Base-by-base conservation (phyloP, 768 basidiomycete genomes). In the Leccinellum luteum region DNA sequence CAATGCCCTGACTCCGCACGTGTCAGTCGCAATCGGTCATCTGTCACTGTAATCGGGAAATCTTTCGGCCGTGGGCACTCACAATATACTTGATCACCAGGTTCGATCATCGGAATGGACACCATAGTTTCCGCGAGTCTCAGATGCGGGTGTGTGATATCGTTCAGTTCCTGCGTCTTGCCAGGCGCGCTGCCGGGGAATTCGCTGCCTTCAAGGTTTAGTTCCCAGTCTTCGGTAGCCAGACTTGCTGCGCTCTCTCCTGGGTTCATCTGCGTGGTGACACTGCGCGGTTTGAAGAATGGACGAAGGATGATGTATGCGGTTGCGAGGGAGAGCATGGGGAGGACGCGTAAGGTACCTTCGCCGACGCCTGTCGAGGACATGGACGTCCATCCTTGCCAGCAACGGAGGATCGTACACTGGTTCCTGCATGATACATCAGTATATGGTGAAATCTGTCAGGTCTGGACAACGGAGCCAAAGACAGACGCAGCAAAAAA, bases 41-140 rank as follows among this genome's bases (percentile, higher is more conserved):
- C 31, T 8, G 38, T 34, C 41, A 41, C 10, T 23, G 3, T 4
- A 12, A 35, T 19, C 48, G n/a, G 13, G 41, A 19, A 21, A 13
- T 13, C 48, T 43, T 52, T 9, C n/a, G 15, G 14, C 21, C 3
- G 27, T 44, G n/a, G 27, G 41, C 43, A 19, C 38, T 68, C 71
- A 83, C 82, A 84, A 54, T 82, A 82, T 15, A 85, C 84, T 62
- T 86, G 82, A 68, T 87, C 83, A 0, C 86, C 86, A 3, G 86
- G 85, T 44, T 81, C 72, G 2, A 89, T 84, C 17, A 56, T 71
- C 0, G 86, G 85, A 43, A 87, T 73, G 9, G 80, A 78, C 9
- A 80, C 72, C 85, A 88, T 86, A 1, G 81, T 84, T 61, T 75
- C 64, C 6, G 69, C 74, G 19, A 89, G 73, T 54, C 73, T 67